Evolutionary conservation across 1,139 yeast genomes (phyloP).

Genomic region (Diutina sp.): DNA sequence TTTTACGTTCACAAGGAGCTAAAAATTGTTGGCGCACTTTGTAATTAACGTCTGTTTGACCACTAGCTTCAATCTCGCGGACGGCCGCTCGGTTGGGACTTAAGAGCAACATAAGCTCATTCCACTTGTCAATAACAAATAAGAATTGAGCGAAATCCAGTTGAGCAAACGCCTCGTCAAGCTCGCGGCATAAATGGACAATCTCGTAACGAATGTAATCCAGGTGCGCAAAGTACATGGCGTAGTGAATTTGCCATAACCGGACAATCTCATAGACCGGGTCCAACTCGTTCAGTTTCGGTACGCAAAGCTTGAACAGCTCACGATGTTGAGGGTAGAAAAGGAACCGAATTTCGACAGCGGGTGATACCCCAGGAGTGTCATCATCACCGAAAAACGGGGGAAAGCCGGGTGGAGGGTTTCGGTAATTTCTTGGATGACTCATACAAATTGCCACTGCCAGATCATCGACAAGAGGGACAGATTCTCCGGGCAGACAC

Average conservation of each 20-base stretch:
- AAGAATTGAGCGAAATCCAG: conserved; percentile 24
- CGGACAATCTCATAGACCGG: conserved; percentile 64
- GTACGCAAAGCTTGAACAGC: conserved; percentile 27
- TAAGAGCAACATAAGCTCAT: conserved; percentile 21
- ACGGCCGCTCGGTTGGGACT: conserved; percentile 15
- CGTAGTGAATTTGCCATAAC: conserved; percentile 28
- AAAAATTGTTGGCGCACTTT: background rate
- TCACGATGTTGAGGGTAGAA: conserved; percentile 31
- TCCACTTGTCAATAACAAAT: conserved; percentile 30
- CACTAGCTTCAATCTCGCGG: conserved; percentile 4
- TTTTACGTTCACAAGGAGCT: background rate
- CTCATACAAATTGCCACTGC: conserved; percentile 19
- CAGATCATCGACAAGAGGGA: conserved; percentile 14
- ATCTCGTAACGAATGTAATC: conserved; percentile 21
- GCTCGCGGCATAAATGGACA: conserved; percentile 19
- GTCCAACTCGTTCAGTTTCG: conserved; percentile 46
- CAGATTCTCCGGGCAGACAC: conserved; percentile 6
- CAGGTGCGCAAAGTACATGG: conserved; percentile 28
- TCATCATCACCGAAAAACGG: conserved; percentile 12
- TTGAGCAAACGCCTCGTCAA: conserved; percentile 19
- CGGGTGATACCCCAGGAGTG: conserved; percentile 12
- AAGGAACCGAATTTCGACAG: conserved; percentile 21
- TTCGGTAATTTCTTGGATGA: conserved; percentile 19
- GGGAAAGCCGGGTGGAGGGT: conserved; percentile 26
- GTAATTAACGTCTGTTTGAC: background rate